Conservation (phyloP, 1,139 yeast genomes). For the Nakaseomyces bracarensis region DNA sequence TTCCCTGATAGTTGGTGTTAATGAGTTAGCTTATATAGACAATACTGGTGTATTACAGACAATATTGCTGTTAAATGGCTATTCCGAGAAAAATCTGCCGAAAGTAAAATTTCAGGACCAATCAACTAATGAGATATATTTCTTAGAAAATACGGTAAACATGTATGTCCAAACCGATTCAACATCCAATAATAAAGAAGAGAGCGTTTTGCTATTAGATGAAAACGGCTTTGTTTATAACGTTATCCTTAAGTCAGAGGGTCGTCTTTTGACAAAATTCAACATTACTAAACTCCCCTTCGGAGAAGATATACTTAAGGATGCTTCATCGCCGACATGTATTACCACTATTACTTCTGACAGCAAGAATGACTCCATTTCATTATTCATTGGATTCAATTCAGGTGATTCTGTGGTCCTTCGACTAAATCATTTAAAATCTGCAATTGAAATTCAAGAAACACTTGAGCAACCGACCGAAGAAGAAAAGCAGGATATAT, state of each 20-base stretch:
- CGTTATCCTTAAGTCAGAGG: conserved; percentile 26
- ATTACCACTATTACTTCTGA: conserved; percentile 18
- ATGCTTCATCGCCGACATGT: conserved; percentile 23
- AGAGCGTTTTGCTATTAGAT: conserved; percentile 25
- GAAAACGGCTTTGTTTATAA: conserved; percentile 23
- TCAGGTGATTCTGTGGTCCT: conserved; percentile 29
- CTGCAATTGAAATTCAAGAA: conserved; percentile 24
- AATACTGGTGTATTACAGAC: conserved; percentile 51
- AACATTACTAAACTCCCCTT: conserved; percentile 27
- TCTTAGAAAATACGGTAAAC: conserved; percentile 15
- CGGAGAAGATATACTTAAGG: conserved; percentile 26
- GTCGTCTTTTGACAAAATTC: conserved; percentile 26
- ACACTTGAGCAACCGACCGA: conserved; percentile 1
- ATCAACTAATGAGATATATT: conserved; percentile 19
- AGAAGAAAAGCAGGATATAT: not conserved
- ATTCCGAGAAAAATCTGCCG: conserved; percentile 20
- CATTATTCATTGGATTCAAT: conserved; percentile 27
- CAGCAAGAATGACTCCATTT: conserved; percentile 14
- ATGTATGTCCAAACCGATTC: conserved; percentile 16
- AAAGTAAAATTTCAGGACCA: conserved; percentile 24
- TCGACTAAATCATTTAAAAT: conserved; percentile 26
- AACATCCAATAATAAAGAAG: conserved; percentile 12
- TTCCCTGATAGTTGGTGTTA: conserved; percentile 62
- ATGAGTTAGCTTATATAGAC: conserved; percentile 72
- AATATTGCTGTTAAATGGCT: conserved; percentile 23